Evolutionary conservation across 768 basidiomycete genomes (phyloP).

Genomic region (Gloeostereum incarnatum): DNA sequence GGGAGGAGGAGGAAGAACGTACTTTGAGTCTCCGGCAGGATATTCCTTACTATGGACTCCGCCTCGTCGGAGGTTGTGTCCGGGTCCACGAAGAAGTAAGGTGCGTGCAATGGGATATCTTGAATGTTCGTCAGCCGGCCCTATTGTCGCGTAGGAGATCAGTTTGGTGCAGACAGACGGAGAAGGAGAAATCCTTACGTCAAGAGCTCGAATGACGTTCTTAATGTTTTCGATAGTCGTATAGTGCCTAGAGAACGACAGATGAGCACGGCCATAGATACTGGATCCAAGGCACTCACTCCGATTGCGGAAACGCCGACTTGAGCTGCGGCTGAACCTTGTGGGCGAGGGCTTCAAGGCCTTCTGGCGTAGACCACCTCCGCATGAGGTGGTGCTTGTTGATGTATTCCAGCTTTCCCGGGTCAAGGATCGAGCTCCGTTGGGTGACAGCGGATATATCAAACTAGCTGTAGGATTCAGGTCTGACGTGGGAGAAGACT

Average conservation of each 20-base stretch:
- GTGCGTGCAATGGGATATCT: slow-evolving; percentile 59
- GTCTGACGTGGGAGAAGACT: neutral
- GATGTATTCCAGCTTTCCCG: slow-evolving; percentile 71
- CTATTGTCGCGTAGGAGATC: slow-evolving; percentile 20
- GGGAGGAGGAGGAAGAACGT: slow-evolving; percentile 7
- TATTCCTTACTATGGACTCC: slow-evolving; percentile 33
- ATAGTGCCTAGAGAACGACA: slow-evolving; percentile 24
- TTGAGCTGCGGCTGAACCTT: slow-evolving; percentile 46
- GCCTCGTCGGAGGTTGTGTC: slow-evolving; percentile 49
- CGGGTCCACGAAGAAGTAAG: slow-evolving; percentile 76
- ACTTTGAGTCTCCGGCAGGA: slow-evolving; percentile 38
- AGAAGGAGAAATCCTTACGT: slow-evolving; percentile 27
- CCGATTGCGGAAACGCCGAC: slow-evolving; percentile 46
- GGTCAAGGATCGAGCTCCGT: slow-evolving; percentile 75
- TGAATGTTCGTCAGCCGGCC: slow-evolving; percentile 61
- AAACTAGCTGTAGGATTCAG: slow-evolving; percentile 37
- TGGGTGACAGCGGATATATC: slow-evolving; percentile 71
- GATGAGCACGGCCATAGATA: slow-evolving; percentile 1
- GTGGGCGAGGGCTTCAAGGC: slow-evolving; percentile 42
- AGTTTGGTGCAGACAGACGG: neutral
- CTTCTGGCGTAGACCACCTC: slow-evolving; percentile 38
- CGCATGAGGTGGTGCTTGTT: slow-evolving; percentile 80
- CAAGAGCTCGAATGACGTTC: slow-evolving; percentile 50
- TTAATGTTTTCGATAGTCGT: slow-evolving; percentile 51
- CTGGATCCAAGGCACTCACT: slow-evolving; percentile 25